These are phyloP conservation scores for Isoetes taiwanensis DNA, from an alignment of 75 land plant genomes.

Conservation along the genomic window DNA sequence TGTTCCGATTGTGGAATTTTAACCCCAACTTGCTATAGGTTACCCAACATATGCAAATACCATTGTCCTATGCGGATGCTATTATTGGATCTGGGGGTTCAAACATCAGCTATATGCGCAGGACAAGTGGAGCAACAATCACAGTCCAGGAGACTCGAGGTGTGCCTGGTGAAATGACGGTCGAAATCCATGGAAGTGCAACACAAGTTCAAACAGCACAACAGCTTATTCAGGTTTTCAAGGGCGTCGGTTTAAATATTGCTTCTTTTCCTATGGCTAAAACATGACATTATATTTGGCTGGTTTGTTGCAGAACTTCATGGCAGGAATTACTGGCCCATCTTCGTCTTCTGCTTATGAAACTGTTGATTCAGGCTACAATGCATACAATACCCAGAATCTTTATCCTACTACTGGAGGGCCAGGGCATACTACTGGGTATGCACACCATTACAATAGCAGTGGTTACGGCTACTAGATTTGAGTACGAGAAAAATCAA, in stretches of 20 bases:
- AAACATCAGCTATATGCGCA: conserved; percentile 2
- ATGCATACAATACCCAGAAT: conserved; percentile 15
- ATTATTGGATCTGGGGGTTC: conserved; percentile 9
- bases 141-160: conserved; percentile 1
- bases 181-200: conserved; percentile 5
- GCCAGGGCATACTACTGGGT: conserved; percentile 6
- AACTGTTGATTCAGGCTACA: conserved; percentile 14
- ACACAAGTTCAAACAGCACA: conserved; percentile 10
- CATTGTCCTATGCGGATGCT: conserved; percentile 8
- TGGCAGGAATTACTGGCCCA: conserved; percentile 12
- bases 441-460: conserved; percentile 14
- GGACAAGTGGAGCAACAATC: conserved; percentile 12
- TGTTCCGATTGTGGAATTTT: not conserved
- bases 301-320: conserved; percentile 18
- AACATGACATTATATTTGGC: not conserved
- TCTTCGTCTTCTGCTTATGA: conserved; percentile 10
- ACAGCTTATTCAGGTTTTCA: conserved; percentile 7
- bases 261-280: not conserved
- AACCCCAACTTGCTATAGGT: not conserved
- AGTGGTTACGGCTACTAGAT: conserved; percentile 14
- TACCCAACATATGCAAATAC: conserved; percentile 5
- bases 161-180: conserved; percentile 6
- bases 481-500: no score
- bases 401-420: conserved; percentile 16
- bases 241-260: not conserved